Evolutionary conservation across 2,329 filamentous ascomycete species (phyloP), one percentile per base, ranked within the genome.

Genomic region (Clonostachys rosea): DNA sequence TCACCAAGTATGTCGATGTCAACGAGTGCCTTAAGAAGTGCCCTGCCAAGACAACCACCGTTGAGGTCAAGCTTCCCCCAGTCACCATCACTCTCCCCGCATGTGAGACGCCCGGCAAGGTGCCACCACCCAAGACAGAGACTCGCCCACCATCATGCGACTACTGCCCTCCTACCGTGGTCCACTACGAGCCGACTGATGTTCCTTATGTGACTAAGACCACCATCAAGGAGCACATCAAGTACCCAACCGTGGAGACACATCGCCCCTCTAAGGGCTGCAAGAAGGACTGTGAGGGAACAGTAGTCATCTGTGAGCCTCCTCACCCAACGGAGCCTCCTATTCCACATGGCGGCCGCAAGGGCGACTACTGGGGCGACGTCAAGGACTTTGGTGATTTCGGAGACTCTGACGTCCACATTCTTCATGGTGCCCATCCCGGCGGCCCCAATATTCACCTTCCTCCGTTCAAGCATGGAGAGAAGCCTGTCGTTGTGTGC

Each of bases 241-340:
- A 33, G 10, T 40, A 36, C 2, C 51, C 55, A 2, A 59, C 55
- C 20, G 50, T 60, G 39, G 54, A 53, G 12, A 56, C 52, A 6
- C 47, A 56, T 18, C 46, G 44, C 2, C 55, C 56, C 10, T 36
- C n/a, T 5, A 37, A 43, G 10, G 45, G 41, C 24, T 30, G 24
- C 8, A 30, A 50, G 17, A 37, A 43, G 10, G 45, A 44, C 24
- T 59, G 58, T 30, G 40, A 54, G 36, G 55, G 57, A 0, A 60
- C 58, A 13, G 54, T 59, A 41, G 49, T 54, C 18, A 57, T 61
- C 42, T 59, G 50, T 43, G 56, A 60, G 39, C 58, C 57, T 11
- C 18, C 47, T 35, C 35, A 43, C 13, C 10, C 35, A 8, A 42
- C 44, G 8, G 17, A n/a, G 4, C 34, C 14, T 39, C 39, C 43